Evolutionary conservation across 2,329 filamentous ascomycete species (phyloP), one percentile per base, ranked within the genome.

Genomic region (Pleoardoris graminearum): DNA sequence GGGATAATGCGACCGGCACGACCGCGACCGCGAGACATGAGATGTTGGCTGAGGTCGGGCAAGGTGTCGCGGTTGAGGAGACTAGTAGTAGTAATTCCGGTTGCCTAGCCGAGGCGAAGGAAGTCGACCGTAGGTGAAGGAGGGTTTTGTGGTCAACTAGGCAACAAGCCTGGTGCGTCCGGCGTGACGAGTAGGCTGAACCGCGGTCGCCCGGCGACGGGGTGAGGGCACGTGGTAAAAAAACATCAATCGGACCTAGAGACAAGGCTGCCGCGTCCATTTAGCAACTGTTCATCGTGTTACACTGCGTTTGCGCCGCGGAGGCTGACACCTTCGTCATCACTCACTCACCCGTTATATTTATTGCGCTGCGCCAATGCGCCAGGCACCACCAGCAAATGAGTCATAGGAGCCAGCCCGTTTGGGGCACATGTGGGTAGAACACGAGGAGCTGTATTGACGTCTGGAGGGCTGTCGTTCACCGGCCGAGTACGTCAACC

Each of bases 291-390:
- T 7, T 35, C 7, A 1, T 36, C 19, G 21, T 36, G 43, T 36
- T 50, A 46, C 53, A 54, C 55, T 7, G 44, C 56, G 25, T 25
- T 36, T 44, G 35, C 38, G 49, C 11, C 16, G 30, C 30, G n/a
- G 22, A 17, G 16, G 14, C n/a, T 14, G 43, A 29, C 42, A 46
- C 43, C 30, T 36, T 36, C 21, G 2, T 46, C 21, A 35, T 35
- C 43, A 46, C 27, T 1, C 12, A 32, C 4, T 30, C 19, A 17
- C n/a, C 29, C 22, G 2, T 3, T 12, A 14, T 8, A 7, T 19
- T 7, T 33, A 17, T 32, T 10, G 30, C n/a, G 11, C n/a, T 33
- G 30, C 21, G 30, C 33, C 19, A 27, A 16, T 46, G 21, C 29
- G 43, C 21, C 19, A 46, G 42, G 43, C 30, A 36, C 19, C 41